phyloP scores from a whole-genome alignment of 306 rosid genomes.

The Gastrolobium villosum region DNA sequence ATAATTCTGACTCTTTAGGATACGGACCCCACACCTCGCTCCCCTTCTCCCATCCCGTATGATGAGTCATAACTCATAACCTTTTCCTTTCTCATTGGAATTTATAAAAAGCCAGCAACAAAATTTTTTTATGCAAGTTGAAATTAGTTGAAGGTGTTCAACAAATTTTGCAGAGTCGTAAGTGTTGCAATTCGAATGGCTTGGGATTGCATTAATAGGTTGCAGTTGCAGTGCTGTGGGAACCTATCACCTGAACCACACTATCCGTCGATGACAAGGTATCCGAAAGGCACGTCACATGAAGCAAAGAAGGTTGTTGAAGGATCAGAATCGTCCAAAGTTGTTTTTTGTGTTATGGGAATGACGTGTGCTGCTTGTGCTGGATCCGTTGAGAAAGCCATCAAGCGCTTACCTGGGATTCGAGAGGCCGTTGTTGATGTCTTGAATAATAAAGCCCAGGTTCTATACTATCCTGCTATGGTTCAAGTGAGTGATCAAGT shows the following conservation, averaged over 20 bases:
- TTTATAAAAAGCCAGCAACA: neutral
- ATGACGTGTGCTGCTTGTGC: conserved; percentile 91
- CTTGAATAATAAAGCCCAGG: conserved; percentile 71
- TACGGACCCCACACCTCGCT: no score
- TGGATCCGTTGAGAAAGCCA: conserved; percentile 73
- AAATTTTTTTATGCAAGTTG: neutral
- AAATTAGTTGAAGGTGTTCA: no score
- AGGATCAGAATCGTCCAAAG: conserved; percentile 55
- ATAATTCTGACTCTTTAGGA: no score
- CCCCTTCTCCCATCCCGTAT: no score
- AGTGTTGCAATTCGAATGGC: neutral
- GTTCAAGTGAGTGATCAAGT: conserved; percentile 62
- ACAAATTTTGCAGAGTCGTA: no score
- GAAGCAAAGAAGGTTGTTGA: neutral
- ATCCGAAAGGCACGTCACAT: conserved; percentile 50
- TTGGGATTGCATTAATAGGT: conserved; percentile 32
- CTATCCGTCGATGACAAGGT: conserved; percentile 69
- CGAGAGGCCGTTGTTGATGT: conserved; percentile 74
- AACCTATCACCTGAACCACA: conserved; percentile 63
- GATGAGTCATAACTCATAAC: no score
- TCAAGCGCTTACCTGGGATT: conserved; percentile 84
- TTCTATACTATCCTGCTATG: conserved; percentile 59
- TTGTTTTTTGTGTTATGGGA: conserved; percentile 65
- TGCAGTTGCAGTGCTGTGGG: conserved; percentile 46
- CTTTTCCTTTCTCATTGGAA: conserved; percentile 11